These are phyloP conservation scores for Xylaria sp. DNA, from an alignment of 2,329 filamentous ascomycete genomes.

Conservation along the genomic window DNA sequence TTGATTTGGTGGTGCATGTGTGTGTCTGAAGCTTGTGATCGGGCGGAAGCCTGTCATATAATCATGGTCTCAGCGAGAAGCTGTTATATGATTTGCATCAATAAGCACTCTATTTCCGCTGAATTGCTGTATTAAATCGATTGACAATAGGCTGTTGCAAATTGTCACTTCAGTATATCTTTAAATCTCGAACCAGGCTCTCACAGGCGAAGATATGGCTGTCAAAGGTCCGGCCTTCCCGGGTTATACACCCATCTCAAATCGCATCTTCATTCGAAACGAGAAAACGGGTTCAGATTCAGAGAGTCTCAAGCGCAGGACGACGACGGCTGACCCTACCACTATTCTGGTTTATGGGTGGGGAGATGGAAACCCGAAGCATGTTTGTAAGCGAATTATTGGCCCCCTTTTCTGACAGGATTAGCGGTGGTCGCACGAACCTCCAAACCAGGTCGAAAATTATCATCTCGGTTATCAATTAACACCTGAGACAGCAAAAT, in stretches of 20 bases:
- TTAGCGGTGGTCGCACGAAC: background rate
- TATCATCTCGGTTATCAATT: background rate
- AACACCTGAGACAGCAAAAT: constrained; percentile 51
- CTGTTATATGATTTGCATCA: constrained; percentile 16
- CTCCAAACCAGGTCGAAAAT: background rate
- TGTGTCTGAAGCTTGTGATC: constrained; percentile 27
- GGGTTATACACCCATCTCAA: constrained; percentile 59
- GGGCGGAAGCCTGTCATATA: constrained; percentile 12
- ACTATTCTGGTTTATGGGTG: constrained; percentile 65
- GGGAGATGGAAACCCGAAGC: constrained; percentile 65
- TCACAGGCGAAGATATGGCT: constrained; percentile 32
- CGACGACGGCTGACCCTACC: constrained; percentile 48
- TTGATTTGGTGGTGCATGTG: background rate
- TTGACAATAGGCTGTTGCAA: background rate
- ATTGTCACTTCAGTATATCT: background rate
- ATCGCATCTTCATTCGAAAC: constrained; percentile 59
- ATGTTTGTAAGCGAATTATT: constrained; percentile 57
- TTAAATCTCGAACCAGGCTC: background rate
- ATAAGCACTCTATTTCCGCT: background rate
- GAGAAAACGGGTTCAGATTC: constrained; percentile 45
- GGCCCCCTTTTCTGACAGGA: background rate
- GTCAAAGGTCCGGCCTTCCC: constrained; percentile 47
- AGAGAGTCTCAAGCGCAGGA: constrained; percentile 13
- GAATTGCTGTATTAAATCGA: background rate
- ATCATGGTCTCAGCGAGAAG: background rate